Evolutionary conservation across 768 basidiomycete genomes (phyloP), one percentile per base, ranked within the genome.

Genomic region (Albatrellus ellisii): DNA sequence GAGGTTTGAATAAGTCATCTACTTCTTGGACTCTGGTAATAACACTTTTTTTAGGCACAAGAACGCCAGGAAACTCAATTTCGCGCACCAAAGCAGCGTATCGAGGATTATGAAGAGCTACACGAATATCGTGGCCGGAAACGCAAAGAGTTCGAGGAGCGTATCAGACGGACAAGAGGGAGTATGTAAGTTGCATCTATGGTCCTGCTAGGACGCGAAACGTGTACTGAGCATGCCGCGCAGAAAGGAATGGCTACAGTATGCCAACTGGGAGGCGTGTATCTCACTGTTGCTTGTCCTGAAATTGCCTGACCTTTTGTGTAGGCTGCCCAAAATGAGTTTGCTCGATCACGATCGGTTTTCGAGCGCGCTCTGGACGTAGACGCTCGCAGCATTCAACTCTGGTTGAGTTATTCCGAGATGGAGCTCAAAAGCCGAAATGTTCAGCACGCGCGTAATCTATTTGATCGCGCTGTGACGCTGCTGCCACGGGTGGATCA

Each of bases 351-450:
- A 2, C 73, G 95, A 21, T 97, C 92, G 6, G 81, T 99, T 27
- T 99, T 87, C 50, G 95, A 99, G 62, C 83, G 95, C 52, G 92
- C 95, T 0, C 69, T 99, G 48, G 95, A 98, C 56, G 90, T 99
- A 46, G 92, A 98, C 58, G 73, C 91, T 0, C 71, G 89, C 18
- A 84, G 81, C 46, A 71, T 88, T 27, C 88, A 90, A 53, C 68
- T 98, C 47, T 99, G 95, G 95, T 68, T 94, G 39, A 78, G 77
- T 52, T 95, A 94, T 62, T 82, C 87, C 4, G 94, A 99, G 60
- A 90, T 91, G 85, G 95, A 99, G 61, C 74, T 99, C 51, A 98
- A 98, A 63, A 84, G 87, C 4, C 86, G 95, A 47, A 98, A 99
- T 55, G 88, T 99, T 41, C 86, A 94, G 55, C 95, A 98, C 52